phyloP scores from a whole-genome alignment of 805 yeast species.

The Scheffersomyces stipitis region DNA sequence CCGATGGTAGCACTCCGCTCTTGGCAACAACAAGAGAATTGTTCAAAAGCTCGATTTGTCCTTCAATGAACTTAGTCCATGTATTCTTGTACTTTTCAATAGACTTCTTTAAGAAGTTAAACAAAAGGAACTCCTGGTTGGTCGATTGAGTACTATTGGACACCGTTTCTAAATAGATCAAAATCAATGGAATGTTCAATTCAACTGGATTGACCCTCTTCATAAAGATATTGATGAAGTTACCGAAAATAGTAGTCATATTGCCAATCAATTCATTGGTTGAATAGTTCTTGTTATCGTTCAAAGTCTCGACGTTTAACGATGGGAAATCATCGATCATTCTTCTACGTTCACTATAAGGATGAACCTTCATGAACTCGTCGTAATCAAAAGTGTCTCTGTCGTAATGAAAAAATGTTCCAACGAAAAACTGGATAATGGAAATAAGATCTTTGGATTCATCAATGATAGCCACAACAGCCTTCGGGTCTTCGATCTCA shows the following conservation, averaged over 20 bases:
- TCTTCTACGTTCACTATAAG: constrained; percentile 29
- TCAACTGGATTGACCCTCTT: constrained; percentile 39
- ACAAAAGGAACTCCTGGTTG: constrained; percentile 62
- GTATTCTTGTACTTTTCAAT: constrained; percentile 48
- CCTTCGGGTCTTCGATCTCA: constrained; percentile 32
- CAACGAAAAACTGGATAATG: constrained; percentile 39
- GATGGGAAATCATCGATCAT: constrained; percentile 26
- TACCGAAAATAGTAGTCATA: constrained; percentile 49
- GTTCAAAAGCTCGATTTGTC: constrained; percentile 46
- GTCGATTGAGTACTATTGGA: constrained; percentile 43
- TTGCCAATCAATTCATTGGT: constrained; percentile 41
- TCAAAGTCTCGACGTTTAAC: constrained; percentile 24
- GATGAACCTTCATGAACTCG: constrained; percentile 25
- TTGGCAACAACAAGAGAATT: constrained; percentile 37
- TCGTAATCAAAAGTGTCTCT: constrained; percentile 24
- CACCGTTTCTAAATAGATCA: constrained; percentile 28
- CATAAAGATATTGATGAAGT: constrained; percentile 32
- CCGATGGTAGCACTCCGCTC: constrained; percentile 34
- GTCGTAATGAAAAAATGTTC: constrained; percentile 42
- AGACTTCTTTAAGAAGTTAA: constrained; percentile 49
- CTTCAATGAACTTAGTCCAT: constrained; percentile 61
- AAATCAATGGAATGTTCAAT: constrained; percentile 31
- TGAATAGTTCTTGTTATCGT: constrained; percentile 46
- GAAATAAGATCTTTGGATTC: constrained; percentile 36
- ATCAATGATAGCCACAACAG: constrained; percentile 34